These are phyloP conservation scores for Epichloe festucae DNA, from an alignment of 2,329 filamentous ascomycete species.

Conservation along the genomic window DNA sequence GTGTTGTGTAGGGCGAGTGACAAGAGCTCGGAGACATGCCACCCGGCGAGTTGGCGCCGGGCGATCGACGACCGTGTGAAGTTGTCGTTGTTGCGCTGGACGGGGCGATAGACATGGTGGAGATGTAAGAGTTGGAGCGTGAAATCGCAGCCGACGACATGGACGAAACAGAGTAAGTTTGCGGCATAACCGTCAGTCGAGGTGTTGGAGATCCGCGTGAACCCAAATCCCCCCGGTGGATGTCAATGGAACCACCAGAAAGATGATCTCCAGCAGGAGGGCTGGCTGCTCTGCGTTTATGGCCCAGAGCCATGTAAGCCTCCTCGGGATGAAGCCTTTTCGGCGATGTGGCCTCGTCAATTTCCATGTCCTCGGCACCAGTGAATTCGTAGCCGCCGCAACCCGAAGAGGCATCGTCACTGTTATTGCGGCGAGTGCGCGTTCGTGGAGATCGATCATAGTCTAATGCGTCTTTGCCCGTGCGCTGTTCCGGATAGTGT, in stretches of 20 bases:
- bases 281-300: slow-evolving; percentile 44
- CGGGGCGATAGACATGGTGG: slow-evolving; percentile 29
- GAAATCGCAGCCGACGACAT: slow-evolving; percentile 25
- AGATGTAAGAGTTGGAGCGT: slow-evolving; percentile 35
- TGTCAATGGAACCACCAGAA: slow-evolving; percentile 20
- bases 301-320: slow-evolving; percentile 26
- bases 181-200: slow-evolving; percentile 32
- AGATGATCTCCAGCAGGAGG: slow-evolving; percentile 35
- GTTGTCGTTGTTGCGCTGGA: slow-evolving; percentile 30
- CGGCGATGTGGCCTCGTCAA: slow-evolving; percentile 37
- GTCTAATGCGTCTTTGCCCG: slow-evolving; percentile 30
- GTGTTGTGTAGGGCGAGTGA: slow-evolving; percentile 36
- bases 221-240: slow-evolving; percentile 37
- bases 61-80: slow-evolving; percentile 34
- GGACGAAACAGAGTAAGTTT: slow-evolving; percentile 30
- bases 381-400: slow-evolving; percentile 31
- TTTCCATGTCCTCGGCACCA: slow-evolving; percentile 31
- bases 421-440: slow-evolving; percentile 36
- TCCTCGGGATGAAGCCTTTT: slow-evolving; percentile 40
- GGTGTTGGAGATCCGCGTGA: slow-evolving; percentile 41
- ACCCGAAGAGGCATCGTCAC: slow-evolving; percentile 35
- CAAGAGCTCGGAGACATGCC: slow-evolving; percentile 37
- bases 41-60: slow-evolving; percentile 31
- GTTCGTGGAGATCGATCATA: slow-evolving; percentile 33
- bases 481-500: slow-evolving; percentile 28